Evolutionary conservation across 371 early-diverging fungal species (phyloP), one percentile per base, ranked within the genome.

Genomic region (Spraguea lophii): DNA sequence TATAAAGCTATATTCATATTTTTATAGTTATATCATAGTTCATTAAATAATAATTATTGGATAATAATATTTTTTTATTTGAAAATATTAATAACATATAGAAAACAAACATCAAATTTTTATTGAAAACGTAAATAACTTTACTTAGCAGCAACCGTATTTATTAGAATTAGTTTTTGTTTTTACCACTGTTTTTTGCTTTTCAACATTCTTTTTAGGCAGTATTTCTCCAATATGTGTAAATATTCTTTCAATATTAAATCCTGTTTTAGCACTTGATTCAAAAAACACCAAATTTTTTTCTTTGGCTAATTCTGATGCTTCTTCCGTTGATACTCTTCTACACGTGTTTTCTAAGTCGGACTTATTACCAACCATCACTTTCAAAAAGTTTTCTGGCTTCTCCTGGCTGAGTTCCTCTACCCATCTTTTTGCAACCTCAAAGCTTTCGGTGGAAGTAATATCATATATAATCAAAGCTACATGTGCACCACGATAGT

Each of bases 401-500:
- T 88, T 62, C 39, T 63, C 81, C 77, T 53, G 85, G 87, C 56
- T 85, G 79, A 73, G 53, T 50, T 93, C 93, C 51, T 84, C 81
- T 20, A 91, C 74, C 93, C 93, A 92, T 26, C 78, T 81, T 20
- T 80, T 70, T 48, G 89, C 74, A 60, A 81, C 80, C 50, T 82
- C 76, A 70, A 89, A 87, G 7, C 88, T 84, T 25, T 88, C 85
- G 47, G 78, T 66, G 71, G 88, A 85, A 30, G 92, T 89, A 58
- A 92, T 83, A 73, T 92, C 94, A 64, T 91, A 95, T 0, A 81
- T 81, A 1, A 84, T 63, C 37, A 90, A 67, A 36, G 89, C 88
- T 19, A 85, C 88, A 35, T 88, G 89, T 27, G 91, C 90, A 39
- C 88, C 89, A 54, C 91, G 77, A 66, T 89, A 91, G 73, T 92